Conservation (phyloP, 768 basidiomycete genomes). For the Roridomyces roridus region DNA sequence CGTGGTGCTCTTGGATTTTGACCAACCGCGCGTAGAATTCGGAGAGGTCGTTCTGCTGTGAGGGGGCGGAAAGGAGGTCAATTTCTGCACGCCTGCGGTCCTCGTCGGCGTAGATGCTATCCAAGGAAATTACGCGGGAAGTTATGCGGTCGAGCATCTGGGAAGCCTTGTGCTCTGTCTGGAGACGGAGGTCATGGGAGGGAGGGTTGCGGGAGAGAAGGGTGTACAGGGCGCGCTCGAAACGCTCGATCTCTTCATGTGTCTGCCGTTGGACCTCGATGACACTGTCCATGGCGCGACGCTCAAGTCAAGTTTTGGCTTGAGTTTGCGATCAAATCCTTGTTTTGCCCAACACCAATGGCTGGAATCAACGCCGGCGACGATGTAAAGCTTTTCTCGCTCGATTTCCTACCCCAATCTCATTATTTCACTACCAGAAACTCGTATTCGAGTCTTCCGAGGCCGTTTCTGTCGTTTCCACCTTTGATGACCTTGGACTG, state of each 20-base stretch:
- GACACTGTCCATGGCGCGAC: slow-evolving; percentile 81
- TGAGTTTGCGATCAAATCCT: slow-evolving; percentile 67
- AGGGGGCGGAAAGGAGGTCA: slow-evolving; percentile 62
- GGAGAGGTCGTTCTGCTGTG: slow-evolving; percentile 75
- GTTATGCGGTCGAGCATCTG: slow-evolving; percentile 89
- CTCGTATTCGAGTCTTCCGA: slow-evolving; percentile 96
- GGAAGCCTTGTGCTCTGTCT: slow-evolving; percentile 88
- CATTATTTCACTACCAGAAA: slow-evolving; percentile 47
- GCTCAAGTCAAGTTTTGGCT: slow-evolving; percentile 15
- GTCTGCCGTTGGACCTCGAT: slow-evolving; percentile 94
- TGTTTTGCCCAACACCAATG: slow-evolving; percentile 66
- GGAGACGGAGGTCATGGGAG: slow-evolving; percentile 67
- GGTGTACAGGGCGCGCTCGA: slow-evolving; percentile 85
- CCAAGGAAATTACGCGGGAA: slow-evolving; percentile 67
- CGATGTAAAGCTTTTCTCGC: slow-evolving; percentile 59
- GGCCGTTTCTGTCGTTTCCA: slow-evolving; percentile 86
- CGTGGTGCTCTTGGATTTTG: slow-evolving; percentile 96
- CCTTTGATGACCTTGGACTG: slow-evolving; percentile 88
- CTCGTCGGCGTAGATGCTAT: slow-evolving; percentile 79
- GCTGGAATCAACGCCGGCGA: slow-evolving; percentile 85
- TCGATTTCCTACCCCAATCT: slow-evolving; percentile 14
- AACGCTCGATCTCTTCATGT: slow-evolving; percentile 95
- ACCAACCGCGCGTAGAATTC: slow-evolving; percentile 97
- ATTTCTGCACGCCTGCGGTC: slow-evolving; percentile 74
- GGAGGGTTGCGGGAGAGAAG: slow-evolving; percentile 73